Conservation (phyloP, 2,329 filamentous ascomycete genomes). For the Xylaria sp. region DNA sequence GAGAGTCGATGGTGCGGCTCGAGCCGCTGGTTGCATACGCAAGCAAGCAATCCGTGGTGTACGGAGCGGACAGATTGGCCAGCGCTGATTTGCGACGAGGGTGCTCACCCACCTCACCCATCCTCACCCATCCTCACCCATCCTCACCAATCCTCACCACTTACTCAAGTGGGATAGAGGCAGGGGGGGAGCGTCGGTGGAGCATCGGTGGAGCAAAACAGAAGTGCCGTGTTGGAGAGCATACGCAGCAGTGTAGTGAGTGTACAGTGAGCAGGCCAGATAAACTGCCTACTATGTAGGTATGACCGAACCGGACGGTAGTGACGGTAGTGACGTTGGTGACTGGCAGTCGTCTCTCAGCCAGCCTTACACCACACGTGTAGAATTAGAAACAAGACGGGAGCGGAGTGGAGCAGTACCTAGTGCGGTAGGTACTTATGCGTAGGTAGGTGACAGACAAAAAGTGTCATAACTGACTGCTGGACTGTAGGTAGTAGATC, state of each 20-base stretch:
- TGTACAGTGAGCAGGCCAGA: slow-evolving; percentile 7
- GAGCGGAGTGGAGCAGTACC: neutral
- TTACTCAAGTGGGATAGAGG: slow-evolving; percentile 15
- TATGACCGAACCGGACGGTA: slow-evolving; percentile 9
- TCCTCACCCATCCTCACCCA: too few species aligned
- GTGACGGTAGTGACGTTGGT: too few species aligned
- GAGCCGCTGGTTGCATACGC: slow-evolving; percentile 39
- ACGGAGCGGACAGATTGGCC: slow-evolving; percentile 1
- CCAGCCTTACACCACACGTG: neutral
- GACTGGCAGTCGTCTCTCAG: slow-evolving; percentile 4
- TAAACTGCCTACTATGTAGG: too few species aligned
- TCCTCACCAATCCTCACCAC: too few species aligned
- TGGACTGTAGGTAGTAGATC: too few species aligned
- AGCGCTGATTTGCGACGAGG: slow-evolving; percentile 22
- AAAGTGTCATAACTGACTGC: neutral
- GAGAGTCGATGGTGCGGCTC: slow-evolving; percentile 37
- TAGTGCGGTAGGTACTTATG: too few species aligned
- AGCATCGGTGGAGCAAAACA: slow-evolving; percentile 29
- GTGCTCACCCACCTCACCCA: too few species aligned
- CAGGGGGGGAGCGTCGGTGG: slow-evolving; percentile 23
- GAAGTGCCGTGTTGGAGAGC: slow-evolving; percentile 38
- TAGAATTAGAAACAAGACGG: neutral
- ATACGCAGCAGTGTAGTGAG: slow-evolving; percentile 5
- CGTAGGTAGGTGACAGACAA: neutral
- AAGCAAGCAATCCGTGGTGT: slow-evolving; percentile 26